These are phyloP conservation scores for Parietaria judaica DNA, from an alignment of 306 rosid genomes.

Conservation along the genomic window DNA sequence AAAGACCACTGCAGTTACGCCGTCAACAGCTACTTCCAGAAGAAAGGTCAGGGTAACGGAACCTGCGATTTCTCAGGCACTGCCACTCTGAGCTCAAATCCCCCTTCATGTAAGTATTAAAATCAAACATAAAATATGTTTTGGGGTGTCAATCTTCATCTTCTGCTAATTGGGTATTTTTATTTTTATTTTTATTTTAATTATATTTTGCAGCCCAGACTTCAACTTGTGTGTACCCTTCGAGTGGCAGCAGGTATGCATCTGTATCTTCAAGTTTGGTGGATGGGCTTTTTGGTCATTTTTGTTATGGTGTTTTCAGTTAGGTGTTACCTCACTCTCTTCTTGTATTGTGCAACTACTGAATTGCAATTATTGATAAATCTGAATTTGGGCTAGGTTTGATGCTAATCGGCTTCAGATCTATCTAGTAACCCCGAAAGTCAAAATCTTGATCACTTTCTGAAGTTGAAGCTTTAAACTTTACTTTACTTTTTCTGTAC, in stretches of 20 bases:
- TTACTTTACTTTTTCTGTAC: not conserved
- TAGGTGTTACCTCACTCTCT: constrained; percentile 1
- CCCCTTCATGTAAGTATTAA: constrained; percentile 48
- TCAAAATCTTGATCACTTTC: not conserved
- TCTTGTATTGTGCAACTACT: not conserved
- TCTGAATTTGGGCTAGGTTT: constrained; percentile 7
- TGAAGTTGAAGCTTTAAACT: too few relatives aligned
- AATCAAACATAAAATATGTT: not conserved
- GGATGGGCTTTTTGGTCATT: not conserved
- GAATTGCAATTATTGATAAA: not conserved
- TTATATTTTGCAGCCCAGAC: constrained; percentile 46
- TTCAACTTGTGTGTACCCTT: constrained; percentile 64
- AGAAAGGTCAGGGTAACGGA: constrained; percentile 48
- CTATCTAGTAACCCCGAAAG: not conserved
- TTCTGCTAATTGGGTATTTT: not conserved
- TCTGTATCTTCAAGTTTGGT: too few relatives aligned
- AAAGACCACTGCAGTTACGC: constrained; percentile 89
- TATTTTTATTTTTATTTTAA: not conserved
- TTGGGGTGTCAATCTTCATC: not conserved
- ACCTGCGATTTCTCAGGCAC: constrained; percentile 76
- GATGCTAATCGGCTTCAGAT: constrained; percentile 2
- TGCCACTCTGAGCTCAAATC: constrained; percentile 35
- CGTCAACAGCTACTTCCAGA: constrained; percentile 85
- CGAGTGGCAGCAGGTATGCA: constrained; percentile 63
- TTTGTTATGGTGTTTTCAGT: not conserved